phyloP scores from a whole-genome alignment of 2,329 filamentous ascomycete genomes.

The Dothideomycetes sp. region DNA sequence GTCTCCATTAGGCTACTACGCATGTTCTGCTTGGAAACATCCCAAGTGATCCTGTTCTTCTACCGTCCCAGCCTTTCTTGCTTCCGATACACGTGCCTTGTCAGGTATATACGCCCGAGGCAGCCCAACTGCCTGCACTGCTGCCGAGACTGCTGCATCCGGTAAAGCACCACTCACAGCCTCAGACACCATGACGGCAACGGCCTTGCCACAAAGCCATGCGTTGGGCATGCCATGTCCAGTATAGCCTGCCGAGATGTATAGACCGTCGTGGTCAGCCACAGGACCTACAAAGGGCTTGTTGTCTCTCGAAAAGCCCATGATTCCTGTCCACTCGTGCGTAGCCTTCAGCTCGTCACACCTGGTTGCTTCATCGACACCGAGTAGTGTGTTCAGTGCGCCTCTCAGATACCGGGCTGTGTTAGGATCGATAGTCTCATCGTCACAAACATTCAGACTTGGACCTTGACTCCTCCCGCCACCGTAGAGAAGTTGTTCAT shows the following conservation, averaged over 20 bases:
- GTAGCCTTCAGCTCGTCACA: conserved; percentile 35
- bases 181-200: conserved; percentile 47
- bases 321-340: conserved; percentile 63
- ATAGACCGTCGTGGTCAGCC: conserved; percentile 30
- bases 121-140: conserved; percentile 13
- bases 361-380: conserved; percentile 18
- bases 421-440: conserved; percentile 44
- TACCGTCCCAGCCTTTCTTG: conserved; percentile 14
- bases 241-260: conserved; percentile 30
- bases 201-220: conserved; percentile 53
- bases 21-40: conserved; percentile 6
- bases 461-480: conserved; percentile 52
- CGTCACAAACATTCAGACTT: conserved; percentile 49
- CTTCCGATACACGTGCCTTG: conserved; percentile 15
- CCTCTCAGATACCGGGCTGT: conserved; percentile 46
- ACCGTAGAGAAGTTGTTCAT: conserved; percentile 55
- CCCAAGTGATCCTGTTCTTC: conserved; percentile 12
- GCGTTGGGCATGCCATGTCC: conserved; percentile 67
- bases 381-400: conserved; percentile 26
- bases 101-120: conserved; percentile 19
- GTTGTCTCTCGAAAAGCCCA: conserved; percentile 61
- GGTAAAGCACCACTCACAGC: conserved; percentile 13
- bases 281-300: conserved; percentile 61
- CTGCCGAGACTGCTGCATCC: conserved; percentile 9
- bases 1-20: too few relatives aligned